Base-by-base conservation (phyloP, 768 basidiomycete species). In the Leccinum subtestaceum region DNA sequence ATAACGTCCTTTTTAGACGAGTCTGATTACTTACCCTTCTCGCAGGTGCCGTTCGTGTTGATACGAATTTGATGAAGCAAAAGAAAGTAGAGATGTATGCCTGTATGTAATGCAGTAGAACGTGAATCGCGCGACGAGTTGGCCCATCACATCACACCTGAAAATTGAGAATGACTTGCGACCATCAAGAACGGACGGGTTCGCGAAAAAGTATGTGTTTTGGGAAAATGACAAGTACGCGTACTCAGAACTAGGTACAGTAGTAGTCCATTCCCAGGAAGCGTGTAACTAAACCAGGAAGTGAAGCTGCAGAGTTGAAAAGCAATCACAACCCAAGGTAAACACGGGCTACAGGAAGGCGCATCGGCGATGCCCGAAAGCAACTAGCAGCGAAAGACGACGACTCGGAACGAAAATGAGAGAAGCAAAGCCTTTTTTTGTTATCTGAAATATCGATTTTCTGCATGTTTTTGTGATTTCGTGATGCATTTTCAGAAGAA, bases 11-110 rank as follows among this genome's bases (percentile, higher is more conserved):
- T 51, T 40, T 8, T 55, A 11, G 13, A 32, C 27, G 27, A 64
- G 50, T 62, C 32, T 1, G 11, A 27, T 27, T 55, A 9, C 9
- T 51, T 10, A 56, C 55, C 55, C 4, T 52, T 15, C 36, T 29
- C 36, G 1, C 60, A 91, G 89, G 88, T 94, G 23, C 91, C 91
- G 0, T 94, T 93, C 79, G 84, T 93, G 65, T 83, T 93, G 55
- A 84, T 94, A 21, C 78, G 76, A 53, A 82, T 91, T 65, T 89
- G 72, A 77, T 62, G 52, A 29, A 51, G 21, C 13, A 32, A 32
- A 13, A 19, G 34, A 27, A 40, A 31, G 32, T 25, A 34, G 29
- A 19, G 29, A 19, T 52, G 52, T 46, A 57, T 27, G 7, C 34
- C 12, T 13, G 9, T 45, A 58, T 57, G 63, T 63, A 62, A 8